phyloP scores from a whole-genome alignment of 495 filamentous ascomycete species.

The Filosporella fistucella region DNA sequence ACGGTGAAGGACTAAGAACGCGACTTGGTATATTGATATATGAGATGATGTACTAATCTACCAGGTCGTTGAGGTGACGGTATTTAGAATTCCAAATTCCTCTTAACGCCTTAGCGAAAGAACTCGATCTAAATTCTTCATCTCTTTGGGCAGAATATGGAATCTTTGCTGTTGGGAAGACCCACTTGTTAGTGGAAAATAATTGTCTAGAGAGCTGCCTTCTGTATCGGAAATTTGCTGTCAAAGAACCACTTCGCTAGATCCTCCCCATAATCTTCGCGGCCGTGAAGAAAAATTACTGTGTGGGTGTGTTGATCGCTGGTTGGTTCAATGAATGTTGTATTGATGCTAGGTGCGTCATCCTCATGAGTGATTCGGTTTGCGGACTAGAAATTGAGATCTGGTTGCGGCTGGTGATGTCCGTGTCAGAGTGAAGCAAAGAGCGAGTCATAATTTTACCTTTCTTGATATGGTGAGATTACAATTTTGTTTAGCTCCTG shows the following conservation, averaged over 20 bases:
- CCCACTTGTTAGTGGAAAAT: not conserved
- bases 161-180: slow-evolving; percentile 4
- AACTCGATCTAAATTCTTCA: not conserved
- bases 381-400: no score
- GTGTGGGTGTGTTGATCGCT: slow-evolving; percentile 3
- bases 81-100: not conserved
- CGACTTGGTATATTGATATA: slow-evolving; percentile 2
- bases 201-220: not conserved
- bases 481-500: no score
- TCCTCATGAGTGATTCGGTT: no score
- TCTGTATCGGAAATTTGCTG: slow-evolving; percentile 1
- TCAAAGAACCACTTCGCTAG: slow-evolving; percentile 4
- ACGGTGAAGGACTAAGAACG: no score
- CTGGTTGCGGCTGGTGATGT: no score
- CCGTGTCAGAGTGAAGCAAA: no score
- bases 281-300: slow-evolving; percentile 2
- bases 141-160: slow-evolving; percentile 1
- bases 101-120: not conserved
- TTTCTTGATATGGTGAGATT: no score
- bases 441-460: no score
- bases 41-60: slow-evolving; percentile 1
- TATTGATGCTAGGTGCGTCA: no score
- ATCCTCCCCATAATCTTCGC: slow-evolving; percentile 1
- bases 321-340: no score
- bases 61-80: no score